phyloP scores from a whole-genome alignment of 495 filamentous ascomycete species.

The Tricharina praecox region DNA sequence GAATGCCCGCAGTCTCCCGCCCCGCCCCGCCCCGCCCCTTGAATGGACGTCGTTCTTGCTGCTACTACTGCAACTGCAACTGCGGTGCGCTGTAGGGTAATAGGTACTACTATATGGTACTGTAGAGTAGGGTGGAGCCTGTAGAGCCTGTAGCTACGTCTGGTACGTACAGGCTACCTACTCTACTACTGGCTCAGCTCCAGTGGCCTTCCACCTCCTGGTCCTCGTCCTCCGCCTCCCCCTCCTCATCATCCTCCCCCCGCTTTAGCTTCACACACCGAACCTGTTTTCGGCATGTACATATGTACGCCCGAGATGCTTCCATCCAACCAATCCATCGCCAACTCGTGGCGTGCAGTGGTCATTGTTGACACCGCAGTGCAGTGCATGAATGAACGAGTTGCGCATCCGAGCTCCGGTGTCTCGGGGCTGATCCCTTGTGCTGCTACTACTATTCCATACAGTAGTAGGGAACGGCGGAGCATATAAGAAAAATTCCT shows the following conservation, averaged over 20 bases:
- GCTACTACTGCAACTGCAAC: too few species aligned
- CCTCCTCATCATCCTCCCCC: too few species aligned
- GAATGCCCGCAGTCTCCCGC: too few species aligned
- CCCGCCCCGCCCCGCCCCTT: too few species aligned
- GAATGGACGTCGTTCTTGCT: too few species aligned
- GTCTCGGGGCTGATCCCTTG: background rate
- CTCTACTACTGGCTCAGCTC: constrained; percentile 23
- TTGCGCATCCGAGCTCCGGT: constrained; percentile 19
- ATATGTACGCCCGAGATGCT: constrained; percentile 14
- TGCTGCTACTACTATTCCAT: background rate
- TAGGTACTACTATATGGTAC: too few species aligned
- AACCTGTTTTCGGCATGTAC: constrained; percentile 13
- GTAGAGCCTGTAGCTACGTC: constrained; percentile 23
- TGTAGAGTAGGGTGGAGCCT: too few species aligned
- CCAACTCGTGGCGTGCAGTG: constrained; percentile 24
- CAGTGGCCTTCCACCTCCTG: constrained; percentile 12
- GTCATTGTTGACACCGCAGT: too few species aligned
- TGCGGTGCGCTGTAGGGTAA: too few species aligned
- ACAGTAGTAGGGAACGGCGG: too few species aligned
- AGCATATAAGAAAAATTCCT: constrained; percentile 5
- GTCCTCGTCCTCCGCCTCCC: too few species aligned
- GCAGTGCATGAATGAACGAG: constrained; percentile 26
- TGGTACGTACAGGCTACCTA: constrained; percentile 15
- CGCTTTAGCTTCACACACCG: too few species aligned
- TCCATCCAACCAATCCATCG: constrained; percentile 22